These are phyloP conservation scores for Melaleuca quinquenervia DNA, from an alignment of 345 rosid genomes.

Conservation along the genomic window DNA sequence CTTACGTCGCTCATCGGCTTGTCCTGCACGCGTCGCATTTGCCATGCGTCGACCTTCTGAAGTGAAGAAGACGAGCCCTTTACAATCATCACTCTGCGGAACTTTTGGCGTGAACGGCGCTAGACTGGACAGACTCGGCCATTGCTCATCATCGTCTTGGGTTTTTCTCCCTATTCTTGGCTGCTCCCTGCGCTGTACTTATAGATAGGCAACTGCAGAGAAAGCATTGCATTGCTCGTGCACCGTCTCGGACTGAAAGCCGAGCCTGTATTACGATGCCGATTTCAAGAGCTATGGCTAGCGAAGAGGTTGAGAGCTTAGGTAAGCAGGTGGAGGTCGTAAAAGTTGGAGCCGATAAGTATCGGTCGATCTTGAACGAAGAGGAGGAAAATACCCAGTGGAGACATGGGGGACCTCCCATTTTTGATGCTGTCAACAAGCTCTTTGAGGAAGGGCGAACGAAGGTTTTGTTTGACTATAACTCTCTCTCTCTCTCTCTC, in stretches of 20 bases:
- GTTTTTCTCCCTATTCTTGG: background rate
- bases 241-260: background rate
- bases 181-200: background rate
- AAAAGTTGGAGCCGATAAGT: conserved; percentile 4
- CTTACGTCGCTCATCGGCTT: background rate
- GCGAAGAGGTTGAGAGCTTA: background rate
- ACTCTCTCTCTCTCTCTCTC: background rate
- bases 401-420: conserved; percentile 17
- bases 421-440: conserved; percentile 10
- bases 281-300: background rate
- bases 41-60: too few species aligned
- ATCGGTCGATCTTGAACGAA: conserved; percentile 1
- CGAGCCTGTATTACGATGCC: background rate
- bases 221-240: background rate
- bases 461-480: conserved; percentile 1
- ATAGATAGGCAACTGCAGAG: background rate
- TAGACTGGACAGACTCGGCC: background rate
- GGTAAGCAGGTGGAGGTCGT: background rate
- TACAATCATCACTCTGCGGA: background rate
- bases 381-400: conserved; percentile 5
- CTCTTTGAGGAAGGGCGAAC: conserved; percentile 22
- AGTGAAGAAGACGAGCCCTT: too few species aligned
- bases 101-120: background rate
- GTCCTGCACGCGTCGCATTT: background rate
- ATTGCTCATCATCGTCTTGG: background rate